phyloP scores from a whole-genome alignment of 2,329 filamentous ascomycete genomes.

The Cercospora sesami region DNA sequence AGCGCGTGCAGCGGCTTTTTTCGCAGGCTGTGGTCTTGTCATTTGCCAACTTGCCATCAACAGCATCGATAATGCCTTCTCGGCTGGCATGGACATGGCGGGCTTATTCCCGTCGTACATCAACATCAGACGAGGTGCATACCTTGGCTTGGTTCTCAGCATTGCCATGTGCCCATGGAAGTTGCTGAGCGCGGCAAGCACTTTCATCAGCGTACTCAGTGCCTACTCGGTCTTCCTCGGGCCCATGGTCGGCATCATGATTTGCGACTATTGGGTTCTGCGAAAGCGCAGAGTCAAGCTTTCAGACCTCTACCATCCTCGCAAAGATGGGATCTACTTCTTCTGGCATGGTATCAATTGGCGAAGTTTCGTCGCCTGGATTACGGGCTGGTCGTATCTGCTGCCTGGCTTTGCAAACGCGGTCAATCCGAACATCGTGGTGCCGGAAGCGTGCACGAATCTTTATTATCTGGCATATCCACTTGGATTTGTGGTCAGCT shows the following conservation, averaged over 20 bases:
- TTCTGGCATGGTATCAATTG: slow-evolving; percentile 49
- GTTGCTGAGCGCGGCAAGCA: slow-evolving; percentile 48
- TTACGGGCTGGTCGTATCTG: slow-evolving; percentile 36
- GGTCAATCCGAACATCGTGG: slow-evolving; percentile 44
- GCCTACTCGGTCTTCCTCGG: slow-evolving; percentile 52
- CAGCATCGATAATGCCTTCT: slow-evolving; percentile 52
- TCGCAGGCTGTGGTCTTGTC: slow-evolving; percentile 49
- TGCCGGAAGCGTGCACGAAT: slow-evolving; percentile 40
- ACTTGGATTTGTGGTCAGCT: slow-evolving; percentile 45
- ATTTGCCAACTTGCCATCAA: slow-evolving; percentile 50
- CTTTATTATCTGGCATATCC: slow-evolving; percentile 48
- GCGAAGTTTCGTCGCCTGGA: slow-evolving; percentile 47
- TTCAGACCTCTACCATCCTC: slow-evolving; percentile 45
- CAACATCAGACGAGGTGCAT: slow-evolving; percentile 57
- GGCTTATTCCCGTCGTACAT: slow-evolving; percentile 55
- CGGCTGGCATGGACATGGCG: slow-evolving; percentile 57
- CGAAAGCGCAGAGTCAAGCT: slow-evolving; percentile 45
- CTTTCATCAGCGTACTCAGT: slow-evolving; percentile 51
- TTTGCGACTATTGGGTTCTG: slow-evolving; percentile 51
- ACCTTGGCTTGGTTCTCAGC: slow-evolving; percentile 50
- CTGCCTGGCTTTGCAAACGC: slow-evolving; percentile 46
- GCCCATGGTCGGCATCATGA: slow-evolving; percentile 43
- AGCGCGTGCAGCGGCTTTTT: slow-evolving; percentile 49
- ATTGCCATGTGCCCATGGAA: slow-evolving; percentile 55
- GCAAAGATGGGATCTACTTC: slow-evolving; percentile 45